Evolutionary conservation across 345 rosid species (phyloP).

Genomic region (Aegle marmelos): DNA sequence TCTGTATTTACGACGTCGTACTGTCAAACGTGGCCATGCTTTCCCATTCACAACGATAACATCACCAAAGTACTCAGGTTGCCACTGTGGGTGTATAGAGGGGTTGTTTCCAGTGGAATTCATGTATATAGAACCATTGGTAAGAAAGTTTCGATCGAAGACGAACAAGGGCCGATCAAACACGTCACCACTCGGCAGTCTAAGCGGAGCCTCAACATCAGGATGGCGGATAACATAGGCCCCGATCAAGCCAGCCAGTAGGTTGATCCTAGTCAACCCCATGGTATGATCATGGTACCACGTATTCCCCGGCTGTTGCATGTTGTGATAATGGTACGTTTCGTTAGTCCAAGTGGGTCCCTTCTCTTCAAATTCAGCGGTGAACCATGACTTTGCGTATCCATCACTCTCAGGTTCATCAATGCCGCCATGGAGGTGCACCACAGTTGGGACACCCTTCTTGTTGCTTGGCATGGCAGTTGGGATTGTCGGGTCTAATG

Average conservation of each 20-base stretch:
- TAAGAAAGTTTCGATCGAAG: slow-evolving; percentile 68
- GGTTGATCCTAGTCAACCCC: slow-evolving; percentile 87
- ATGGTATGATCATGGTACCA: slow-evolving; percentile 97
- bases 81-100: slow-evolving; percentile 92
- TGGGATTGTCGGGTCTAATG: slow-evolving; percentile 84
- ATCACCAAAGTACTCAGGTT: slow-evolving; percentile 89
- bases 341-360: slow-evolving; percentile 67
- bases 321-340: slow-evolving; percentile 53
- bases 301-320: slow-evolving; percentile 80
- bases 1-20: slow-evolving; percentile 77
- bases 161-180: slow-evolving; percentile 64
- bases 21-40: slow-evolving; percentile 75
- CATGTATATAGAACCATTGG: slow-evolving; percentile 78
- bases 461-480: slow-evolving; percentile 45
- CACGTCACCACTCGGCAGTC: slow-evolving; percentile 47
- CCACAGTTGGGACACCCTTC: slow-evolving; percentile 84
- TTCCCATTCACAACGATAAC: slow-evolving; percentile 81
- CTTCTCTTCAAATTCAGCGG: slow-evolving; percentile 47
- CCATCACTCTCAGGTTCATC: slow-evolving; percentile 82
- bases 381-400: slow-evolving; percentile 73
- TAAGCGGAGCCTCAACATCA: slow-evolving; percentile 48
- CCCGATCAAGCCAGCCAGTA: slow-evolving; percentile 81
- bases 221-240: slow-evolving; percentile 68
- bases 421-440: slow-evolving; percentile 88
- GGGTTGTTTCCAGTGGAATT: slow-evolving; percentile 84